Evolutionary conservation across 495 filamentous ascomycete genomes (phyloP).

Genomic region (Trichoderma virens): DNA sequence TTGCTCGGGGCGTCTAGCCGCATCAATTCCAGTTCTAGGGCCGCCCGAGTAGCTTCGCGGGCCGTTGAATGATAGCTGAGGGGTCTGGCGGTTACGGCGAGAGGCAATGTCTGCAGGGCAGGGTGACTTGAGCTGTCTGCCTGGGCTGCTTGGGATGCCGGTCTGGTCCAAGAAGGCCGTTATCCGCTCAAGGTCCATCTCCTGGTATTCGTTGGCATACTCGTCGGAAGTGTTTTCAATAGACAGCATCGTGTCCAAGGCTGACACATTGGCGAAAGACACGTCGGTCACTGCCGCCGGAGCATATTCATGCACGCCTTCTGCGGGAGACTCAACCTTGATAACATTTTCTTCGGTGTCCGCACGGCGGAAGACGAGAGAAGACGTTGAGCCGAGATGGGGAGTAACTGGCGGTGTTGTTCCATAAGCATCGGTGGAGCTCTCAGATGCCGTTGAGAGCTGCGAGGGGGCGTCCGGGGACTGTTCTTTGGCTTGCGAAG

Average conservation of each 20-base stretch:
- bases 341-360: not conserved
- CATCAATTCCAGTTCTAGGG: conserved; percentile 34
- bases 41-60: conserved; percentile 27
- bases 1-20: conserved; percentile 26
- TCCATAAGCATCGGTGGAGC: not conserved
- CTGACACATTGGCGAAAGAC: conserved; percentile 4
- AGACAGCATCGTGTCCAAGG: conserved; percentile 6
- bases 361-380: not conserved
- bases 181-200: conserved; percentile 14
- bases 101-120: conserved; percentile 40
- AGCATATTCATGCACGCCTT: not conserved
- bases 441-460: not conserved
- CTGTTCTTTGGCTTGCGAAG: not conserved
- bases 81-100: conserved; percentile 38
- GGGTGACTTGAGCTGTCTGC: conserved; percentile 35
- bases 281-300: not conserved
- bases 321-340: not conserved
- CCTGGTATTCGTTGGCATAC: not conserved
- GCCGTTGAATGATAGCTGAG: conserved; percentile 29
- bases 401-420: not conserved
- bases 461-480: not conserved
- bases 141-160: conserved; percentile 13
- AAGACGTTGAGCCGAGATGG: not conserved
- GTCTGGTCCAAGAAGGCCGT: conserved; percentile 24
- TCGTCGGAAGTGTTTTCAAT: not conserved